Base-by-base conservation (phyloP, 768 basidiomycete species). In the Suillus alpinus region DNA sequence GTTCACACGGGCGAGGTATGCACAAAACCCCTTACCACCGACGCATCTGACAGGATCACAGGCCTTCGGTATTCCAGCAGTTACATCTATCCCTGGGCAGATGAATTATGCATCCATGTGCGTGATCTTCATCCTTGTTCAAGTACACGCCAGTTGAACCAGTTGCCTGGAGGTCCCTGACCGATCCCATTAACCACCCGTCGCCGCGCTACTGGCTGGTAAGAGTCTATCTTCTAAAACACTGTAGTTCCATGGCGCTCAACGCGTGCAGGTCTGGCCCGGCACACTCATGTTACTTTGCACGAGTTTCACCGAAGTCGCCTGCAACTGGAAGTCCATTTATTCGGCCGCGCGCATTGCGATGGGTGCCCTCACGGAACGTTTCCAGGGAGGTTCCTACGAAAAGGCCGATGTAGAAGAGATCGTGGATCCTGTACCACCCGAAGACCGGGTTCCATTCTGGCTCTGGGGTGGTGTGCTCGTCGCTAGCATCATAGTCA, bases 161-260 rank as follows among this genome's bases (percentile, higher is more conserved):
- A 56, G 12, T 60, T 50, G 3, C 31, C n/a, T 50, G 6, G 9
- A 68, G 71, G 69, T 80, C 80, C 2, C 82, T 85, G 70, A 61
- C 66, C 2, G 78, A 85, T 58, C 78, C 80, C 10, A 59, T 79
- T 60, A 71, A 73, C 26, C 63, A 63, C 0, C 83, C 84, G 1
- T 86, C 83, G 23, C 81, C 83, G 14, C 80, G 83, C 34, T 85
- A 85, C 71, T 86, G 85, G 86, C 75, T 86, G 52, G 69, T 69
- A 41, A 60, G 41, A 31, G 29, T n/a, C 8, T 29, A 23, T 29
- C 9, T 2, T 18, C 36, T 12, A 10, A 41, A 46, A 13, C 0
- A 31, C 10, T 29, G 8, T 1, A 12, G 18, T 31, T 50, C 18
- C 6, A 50, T 1, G 16, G 6, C 18, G 31, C 40, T 61, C 31